Conservation (phyloP, 176 grass and related monocot genomes). For the Puccinellia tenuiflora region DNA sequence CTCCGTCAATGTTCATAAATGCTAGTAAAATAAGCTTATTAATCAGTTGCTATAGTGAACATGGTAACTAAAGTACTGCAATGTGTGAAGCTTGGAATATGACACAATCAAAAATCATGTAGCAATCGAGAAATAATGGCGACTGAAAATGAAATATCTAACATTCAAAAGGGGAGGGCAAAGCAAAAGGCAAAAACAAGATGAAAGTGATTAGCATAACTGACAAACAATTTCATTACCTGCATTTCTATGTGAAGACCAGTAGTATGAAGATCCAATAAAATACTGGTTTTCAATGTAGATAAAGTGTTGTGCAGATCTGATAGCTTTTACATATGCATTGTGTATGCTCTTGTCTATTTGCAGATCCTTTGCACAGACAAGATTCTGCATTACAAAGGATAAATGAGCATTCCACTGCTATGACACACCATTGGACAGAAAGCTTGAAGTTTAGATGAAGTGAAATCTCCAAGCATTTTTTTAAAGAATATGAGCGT, state of each 20-base stretch:
- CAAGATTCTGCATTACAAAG: conserved; percentile 69
- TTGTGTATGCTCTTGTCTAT: conserved; percentile 96
- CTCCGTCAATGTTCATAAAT: neutral
- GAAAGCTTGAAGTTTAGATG: conserved; percentile 10
- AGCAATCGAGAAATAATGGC: neutral
- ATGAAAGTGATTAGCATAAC: neutral
- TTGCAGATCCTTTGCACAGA: conserved; percentile 82
- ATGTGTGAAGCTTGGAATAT: neutral
- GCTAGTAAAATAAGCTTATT: neutral
- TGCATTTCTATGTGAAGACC: conserved; percentile 80
- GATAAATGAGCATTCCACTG: neutral
- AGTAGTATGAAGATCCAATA: conserved; percentile 83
- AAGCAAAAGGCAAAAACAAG: neutral
- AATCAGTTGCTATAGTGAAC: neutral
- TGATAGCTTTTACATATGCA: conserved; percentile 86
- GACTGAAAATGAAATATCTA: conserved; percentile 1
- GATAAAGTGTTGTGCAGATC: conserved; percentile 81
- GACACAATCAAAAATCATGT: neutral
- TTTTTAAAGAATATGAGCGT: neutral
- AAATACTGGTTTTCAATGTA: conserved; percentile 99
- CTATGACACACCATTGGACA: neutral
- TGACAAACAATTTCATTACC: conserved; percentile 40
- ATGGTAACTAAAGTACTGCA: neutral
- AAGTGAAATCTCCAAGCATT: neutral
- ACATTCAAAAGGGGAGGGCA: neutral